Base-by-base conservation (phyloP, 441 rosid genomes). In the Lepidium campestre region DNA sequence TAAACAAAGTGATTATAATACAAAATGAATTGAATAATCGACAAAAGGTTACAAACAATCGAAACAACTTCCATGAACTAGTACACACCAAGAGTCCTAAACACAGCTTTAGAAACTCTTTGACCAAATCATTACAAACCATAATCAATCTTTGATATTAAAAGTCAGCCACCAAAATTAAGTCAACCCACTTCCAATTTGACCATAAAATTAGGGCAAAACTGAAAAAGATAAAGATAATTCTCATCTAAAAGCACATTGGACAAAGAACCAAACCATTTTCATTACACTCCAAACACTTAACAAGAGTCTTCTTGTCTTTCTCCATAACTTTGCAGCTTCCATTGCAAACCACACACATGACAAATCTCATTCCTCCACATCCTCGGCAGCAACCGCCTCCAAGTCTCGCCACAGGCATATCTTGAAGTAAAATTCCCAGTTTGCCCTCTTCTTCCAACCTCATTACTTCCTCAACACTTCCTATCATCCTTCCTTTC, bases 401-500 rank as follows among this genome's bases (percentile, higher is more conserved):
- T n/a, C 78, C 75, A 0, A 77, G 70, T 41, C 36, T 63, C 20
- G 78, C 81, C 45, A 53, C 53, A 0, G 80, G 82, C 6, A 84
- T 50, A 29, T 82, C 85, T 35, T 78, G 62, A 1, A 85, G 75
- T 11, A 87, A 74, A 39, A 65, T 23, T 46, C 67, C 81, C 39
- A 87, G 65, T 68, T 81, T 82, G 10, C 90, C 90, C 64, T 83
- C 86, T 50, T 87, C 93, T 54, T 85, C 85, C 48, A 87, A 35
- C 57, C 46, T 62, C 64, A 82, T 6, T 7, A 87, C 81, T 31
- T 83, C 85, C 14, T 82, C 84, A 29, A 82, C 90, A 49, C 90
- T 82, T 8, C 93, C 93, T n/a, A 87, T 72, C 66, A 82, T 77
- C 73, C 87, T 83, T 20, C 93, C 93, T 50, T 73, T 87, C 0